A percentile compares a stretch with the other conserved stretches of the same genome.
Evolutionary conservation across 2,329 filamentous ascomycete species (phyloP).

Genomic region (Colletotrichum orchidophilum): DNA sequence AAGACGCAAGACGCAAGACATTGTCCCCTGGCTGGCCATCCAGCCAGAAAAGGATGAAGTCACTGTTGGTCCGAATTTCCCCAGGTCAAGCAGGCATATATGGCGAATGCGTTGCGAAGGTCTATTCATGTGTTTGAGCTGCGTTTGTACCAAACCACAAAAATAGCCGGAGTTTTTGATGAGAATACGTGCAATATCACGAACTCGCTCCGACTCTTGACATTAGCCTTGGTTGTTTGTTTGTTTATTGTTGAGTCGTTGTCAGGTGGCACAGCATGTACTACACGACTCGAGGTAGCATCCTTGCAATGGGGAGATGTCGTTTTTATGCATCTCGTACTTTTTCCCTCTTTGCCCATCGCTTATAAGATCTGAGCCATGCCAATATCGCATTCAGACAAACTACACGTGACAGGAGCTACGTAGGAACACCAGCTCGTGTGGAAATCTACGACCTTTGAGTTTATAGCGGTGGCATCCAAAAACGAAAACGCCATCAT

Average conservation of each 20-base stretch:
- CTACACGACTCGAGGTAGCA: not conserved
- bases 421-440: not conserved
- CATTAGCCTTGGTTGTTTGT: not conserved
- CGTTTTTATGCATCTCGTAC: not conserved
- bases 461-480: too few relatives aligned
- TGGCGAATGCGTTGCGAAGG: slow-evolving; percentile 12
- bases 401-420: not conserved
- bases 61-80: not conserved
- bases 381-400: not conserved
- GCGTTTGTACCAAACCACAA: slow-evolving; percentile 6
- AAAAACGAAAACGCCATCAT: not conserved
- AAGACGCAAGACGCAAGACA: not conserved
- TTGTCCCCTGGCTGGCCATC: not conserved
- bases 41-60: not conserved
- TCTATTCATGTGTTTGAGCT: slow-evolving; percentile 17
- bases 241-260: not conserved
- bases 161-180: slow-evolving; percentile 30
- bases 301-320: not conserved
- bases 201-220: not conserved
- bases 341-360: not conserved
- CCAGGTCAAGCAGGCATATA: not conserved
- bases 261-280: not conserved
- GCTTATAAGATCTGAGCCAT: not conserved
- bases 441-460: not conserved
- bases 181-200: slow-evolving; percentile 3